Conservation (phyloP, 352 stramenopile genomes). For the Pythium chondricola region DNA sequence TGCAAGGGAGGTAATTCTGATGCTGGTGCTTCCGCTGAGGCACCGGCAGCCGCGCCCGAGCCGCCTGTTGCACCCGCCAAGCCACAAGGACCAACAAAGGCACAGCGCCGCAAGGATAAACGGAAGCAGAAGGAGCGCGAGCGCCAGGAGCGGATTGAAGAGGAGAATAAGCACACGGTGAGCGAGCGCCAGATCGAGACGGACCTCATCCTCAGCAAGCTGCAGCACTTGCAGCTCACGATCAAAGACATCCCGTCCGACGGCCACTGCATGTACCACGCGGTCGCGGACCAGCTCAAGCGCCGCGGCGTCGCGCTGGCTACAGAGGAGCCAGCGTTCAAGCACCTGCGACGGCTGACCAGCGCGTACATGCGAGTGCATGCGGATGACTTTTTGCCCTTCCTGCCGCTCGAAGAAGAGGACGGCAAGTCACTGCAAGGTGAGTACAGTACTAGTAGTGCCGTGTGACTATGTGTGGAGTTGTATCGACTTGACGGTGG, state of each 20-base stretch:
- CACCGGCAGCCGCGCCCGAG: not conserved
- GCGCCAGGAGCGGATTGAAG: conserved; percentile 63
- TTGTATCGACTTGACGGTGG: not conserved
- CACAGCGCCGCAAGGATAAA: conserved; percentile 68
- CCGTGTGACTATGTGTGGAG: not conserved
- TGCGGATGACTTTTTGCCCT: conserved; percentile 90
- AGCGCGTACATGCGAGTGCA: conserved; percentile 79
- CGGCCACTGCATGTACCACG: conserved; percentile 97
- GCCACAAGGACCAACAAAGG: conserved; percentile 47
- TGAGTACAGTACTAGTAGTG: too few species aligned
- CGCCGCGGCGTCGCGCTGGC: conserved; percentile 30
- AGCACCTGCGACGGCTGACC: conserved; percentile 63
- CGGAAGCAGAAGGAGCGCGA: conserved; percentile 74
- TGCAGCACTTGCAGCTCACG: conserved; percentile 38
- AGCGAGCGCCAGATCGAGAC: conserved; percentile 78
- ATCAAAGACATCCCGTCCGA: conserved; percentile 95
- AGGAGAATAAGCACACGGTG: conserved; percentile 74
- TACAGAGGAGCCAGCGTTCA: conserved; percentile 36
- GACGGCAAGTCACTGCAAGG: conserved; percentile 26
- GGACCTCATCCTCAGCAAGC: conserved; percentile 61
- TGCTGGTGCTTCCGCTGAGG: not conserved
- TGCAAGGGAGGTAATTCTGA: conserved; percentile 8
- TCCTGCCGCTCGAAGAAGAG: conserved; percentile 72
- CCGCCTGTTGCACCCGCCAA: conserved; percentile 11
- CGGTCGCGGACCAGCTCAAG: conserved; percentile 89